These are phyloP conservation scores for Cladosporium sp. DNA, from an alignment of 2,329 filamentous ascomycete genomes.

Conservation along the genomic window DNA sequence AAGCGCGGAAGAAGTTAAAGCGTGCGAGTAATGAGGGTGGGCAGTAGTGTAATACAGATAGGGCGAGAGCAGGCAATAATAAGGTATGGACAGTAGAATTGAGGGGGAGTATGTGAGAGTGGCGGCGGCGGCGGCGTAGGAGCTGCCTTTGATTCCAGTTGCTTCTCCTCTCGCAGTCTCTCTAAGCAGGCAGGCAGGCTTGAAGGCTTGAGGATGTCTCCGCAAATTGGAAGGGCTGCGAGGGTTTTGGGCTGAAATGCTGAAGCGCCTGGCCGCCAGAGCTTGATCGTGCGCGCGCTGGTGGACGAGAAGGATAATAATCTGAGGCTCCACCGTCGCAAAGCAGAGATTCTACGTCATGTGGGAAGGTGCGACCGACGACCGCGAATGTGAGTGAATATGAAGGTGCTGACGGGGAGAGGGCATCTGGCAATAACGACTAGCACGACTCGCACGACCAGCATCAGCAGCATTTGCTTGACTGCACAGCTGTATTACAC, in stretches of 20 bases:
- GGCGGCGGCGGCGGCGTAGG: slow-evolving; percentile 1
- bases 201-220: neutral
- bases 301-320: neutral
- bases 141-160: slow-evolving; percentile 6
- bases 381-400: neutral
- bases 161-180: slow-evolving; percentile 9
- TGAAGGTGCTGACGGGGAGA: neutral
- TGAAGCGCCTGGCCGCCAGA: slow-evolving; percentile 1
- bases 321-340: neutral
- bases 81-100: neutral
- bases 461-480: neutral
- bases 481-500: neutral
- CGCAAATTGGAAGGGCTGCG: slow-evolving; percentile 5
- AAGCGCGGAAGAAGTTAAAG: neutral
- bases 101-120: neutral
- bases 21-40: neutral
- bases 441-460: neutral
- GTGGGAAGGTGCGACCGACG: neutral
- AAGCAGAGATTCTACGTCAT: neutral
- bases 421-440: neutral
- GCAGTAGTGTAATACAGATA: neutral
- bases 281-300: neutral
- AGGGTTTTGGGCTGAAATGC: slow-evolving; percentile 4
- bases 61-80: neutral
- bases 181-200: slow-evolving; percentile 5